phyloP scores from a whole-genome alignment of 345 rosid genomes.

The Laguncularia racemosa region DNA sequence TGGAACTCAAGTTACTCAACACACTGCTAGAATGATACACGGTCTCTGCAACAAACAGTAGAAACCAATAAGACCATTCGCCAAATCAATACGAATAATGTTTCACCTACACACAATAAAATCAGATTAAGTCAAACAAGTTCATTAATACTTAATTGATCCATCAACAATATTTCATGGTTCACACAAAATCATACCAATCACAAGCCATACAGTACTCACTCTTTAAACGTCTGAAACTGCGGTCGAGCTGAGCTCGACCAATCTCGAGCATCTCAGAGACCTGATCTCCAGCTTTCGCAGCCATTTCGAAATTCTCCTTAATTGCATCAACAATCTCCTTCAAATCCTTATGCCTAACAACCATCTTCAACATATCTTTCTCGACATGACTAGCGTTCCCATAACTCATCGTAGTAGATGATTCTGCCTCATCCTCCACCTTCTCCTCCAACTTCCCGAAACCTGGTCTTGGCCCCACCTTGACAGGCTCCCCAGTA shows the following conservation, averaged over 20 bases:
- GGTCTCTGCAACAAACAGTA: slow-evolving; percentile 62
- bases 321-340: slow-evolving; percentile 81
- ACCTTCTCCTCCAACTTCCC: not conserved
- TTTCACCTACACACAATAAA: too few species aligned
- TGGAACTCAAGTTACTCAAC: slow-evolving; percentile 83
- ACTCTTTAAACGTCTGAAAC: slow-evolving; percentile 89
- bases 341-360: slow-evolving; percentile 87
- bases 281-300: slow-evolving; percentile 72
- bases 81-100: too few species aligned
- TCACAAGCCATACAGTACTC: slow-evolving; percentile 9
- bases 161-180: not conserved
- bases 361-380: slow-evolving; percentile 65
- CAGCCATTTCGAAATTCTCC: slow-evolving; percentile 79
- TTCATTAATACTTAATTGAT: not conserved
- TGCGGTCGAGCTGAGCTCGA: slow-evolving; percentile 87
- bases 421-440: not conserved
- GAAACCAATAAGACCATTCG: not conserved
- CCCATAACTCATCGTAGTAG: slow-evolving; percentile 38
- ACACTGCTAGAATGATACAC: slow-evolving; percentile 92
- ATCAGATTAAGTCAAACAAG: too few species aligned
- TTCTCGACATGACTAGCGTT: slow-evolving; percentile 7
- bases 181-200: not conserved
- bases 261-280: slow-evolving; percentile 82
- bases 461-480: slow-evolving; percentile 21
- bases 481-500: slow-evolving; percentile 19